Evolutionary conservation across 1,284 basidiomycete species (phyloP).

Genomic region (Taiwanofungus camphoratus): DNA sequence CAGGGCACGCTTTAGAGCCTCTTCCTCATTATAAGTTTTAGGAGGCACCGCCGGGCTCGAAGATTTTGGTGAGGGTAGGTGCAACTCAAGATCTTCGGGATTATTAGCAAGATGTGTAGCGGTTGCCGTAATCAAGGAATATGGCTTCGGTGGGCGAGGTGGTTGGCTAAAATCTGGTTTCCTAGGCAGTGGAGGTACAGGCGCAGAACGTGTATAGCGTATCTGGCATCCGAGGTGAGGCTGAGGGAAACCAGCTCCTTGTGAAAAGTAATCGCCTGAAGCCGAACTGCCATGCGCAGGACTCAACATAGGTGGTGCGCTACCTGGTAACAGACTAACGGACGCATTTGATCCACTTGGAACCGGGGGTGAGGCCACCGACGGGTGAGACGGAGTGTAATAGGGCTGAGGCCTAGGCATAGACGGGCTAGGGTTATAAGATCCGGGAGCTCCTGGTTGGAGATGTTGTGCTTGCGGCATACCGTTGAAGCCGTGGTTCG

Average conservation of each 20-base stretch:
- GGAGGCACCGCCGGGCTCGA: slow-evolving; percentile 17
- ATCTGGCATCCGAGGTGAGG: slow-evolving; percentile 7
- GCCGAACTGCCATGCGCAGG: too few relatives aligned
- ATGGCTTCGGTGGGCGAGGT: slow-evolving; percentile 21
- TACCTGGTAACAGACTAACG: too few relatives aligned
- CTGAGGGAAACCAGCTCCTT: slow-evolving; percentile 1
- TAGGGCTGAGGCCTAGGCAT: too few relatives aligned
- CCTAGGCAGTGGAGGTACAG: slow-evolving; percentile 29
- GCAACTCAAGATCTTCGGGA: neutral
- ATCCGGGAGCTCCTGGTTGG: too few relatives aligned
- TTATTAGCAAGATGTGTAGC: neutral
- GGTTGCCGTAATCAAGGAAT: neutral
- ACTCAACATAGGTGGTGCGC: too few relatives aligned
- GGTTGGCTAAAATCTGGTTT: slow-evolving; percentile 24
- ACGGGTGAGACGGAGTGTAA: too few relatives aligned
- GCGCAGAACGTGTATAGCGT: slow-evolving; percentile 16
- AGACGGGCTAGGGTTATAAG: too few relatives aligned
- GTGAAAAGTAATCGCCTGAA: slow-evolving; percentile 19
- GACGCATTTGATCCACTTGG: too few relatives aligned
- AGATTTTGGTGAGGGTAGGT: neutral
- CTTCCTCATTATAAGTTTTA: slow-evolving; percentile 26
- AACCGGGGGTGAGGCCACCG: too few relatives aligned
- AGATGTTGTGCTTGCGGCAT: too few relatives aligned
- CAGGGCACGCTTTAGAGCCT: slow-evolving; percentile 35
- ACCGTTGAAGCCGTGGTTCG: too few relatives aligned